Percentiles rank a stretch among this genome's conserved stretches.
Evolutionary conservation across 768 basidiomycete genomes (phyloP).

Genomic region (Auriscalpium vulgare): DNA sequence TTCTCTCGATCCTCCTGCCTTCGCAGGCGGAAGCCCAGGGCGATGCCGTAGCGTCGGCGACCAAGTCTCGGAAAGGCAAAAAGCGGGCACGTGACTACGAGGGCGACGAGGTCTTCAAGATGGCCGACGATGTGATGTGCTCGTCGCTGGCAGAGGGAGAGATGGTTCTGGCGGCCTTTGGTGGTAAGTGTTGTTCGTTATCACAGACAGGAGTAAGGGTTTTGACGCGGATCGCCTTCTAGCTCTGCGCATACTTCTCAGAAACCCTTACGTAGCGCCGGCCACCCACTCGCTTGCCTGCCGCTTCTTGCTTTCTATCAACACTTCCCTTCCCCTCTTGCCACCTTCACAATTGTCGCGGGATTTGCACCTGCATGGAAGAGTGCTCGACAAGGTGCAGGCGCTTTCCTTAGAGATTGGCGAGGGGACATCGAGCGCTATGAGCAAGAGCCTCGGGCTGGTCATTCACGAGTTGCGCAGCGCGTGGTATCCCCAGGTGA

Average conservation of each 20-base stretch:
- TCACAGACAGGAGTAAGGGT: too few species aligned
- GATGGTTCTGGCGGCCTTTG: slow-evolving; percentile 43
- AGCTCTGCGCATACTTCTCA: slow-evolving; percentile 42
- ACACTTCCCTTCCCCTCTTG: slow-evolving; percentile 48
- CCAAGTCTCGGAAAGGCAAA: slow-evolving; percentile 47
- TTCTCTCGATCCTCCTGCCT: slow-evolving; percentile 10
- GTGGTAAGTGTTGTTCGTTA: too few species aligned
- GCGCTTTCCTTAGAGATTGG: slow-evolving; percentile 39
- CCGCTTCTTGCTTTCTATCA: slow-evolving; percentile 49
- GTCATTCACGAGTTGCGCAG: slow-evolving; percentile 29
- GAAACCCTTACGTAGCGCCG: slow-evolving; percentile 41
- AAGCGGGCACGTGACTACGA: slow-evolving; percentile 67
- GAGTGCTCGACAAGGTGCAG: slow-evolving; percentile 39
- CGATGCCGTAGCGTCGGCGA: slow-evolving; percentile 16
- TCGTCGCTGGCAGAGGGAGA: slow-evolving; percentile 42
- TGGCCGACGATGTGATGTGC: slow-evolving; percentile 39
- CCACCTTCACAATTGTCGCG: slow-evolving; percentile 46
- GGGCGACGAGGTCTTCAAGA: slow-evolving; percentile 64
- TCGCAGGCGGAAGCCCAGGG: slow-evolving; percentile 24
- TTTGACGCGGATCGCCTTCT: not conserved
- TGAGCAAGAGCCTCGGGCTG: slow-evolving; percentile 56
- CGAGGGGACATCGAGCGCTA: slow-evolving; percentile 45
- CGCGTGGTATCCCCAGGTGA: slow-evolving; percentile 19
- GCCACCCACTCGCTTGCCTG: slow-evolving; percentile 51
- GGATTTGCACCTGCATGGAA: slow-evolving; percentile 40